Evolutionary conservation across 768 basidiomycete species (phyloP).

Genomic region (Filobasidium wieringae): DNA sequence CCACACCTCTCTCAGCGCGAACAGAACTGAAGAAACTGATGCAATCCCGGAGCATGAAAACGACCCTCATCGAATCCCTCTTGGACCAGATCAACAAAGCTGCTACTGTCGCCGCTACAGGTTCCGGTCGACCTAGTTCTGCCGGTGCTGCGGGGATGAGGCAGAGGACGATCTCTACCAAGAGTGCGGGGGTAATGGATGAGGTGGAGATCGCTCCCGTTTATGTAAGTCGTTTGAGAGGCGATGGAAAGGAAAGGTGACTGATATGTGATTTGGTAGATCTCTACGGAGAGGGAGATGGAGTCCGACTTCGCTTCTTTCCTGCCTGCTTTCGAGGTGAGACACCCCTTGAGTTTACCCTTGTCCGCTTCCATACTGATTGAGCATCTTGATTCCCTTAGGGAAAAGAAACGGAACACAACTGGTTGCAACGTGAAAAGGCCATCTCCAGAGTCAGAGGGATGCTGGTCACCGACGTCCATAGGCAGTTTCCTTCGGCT

Average conservation of each 20-base stretch:
- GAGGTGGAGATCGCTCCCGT: slow-evolving; percentile 16
- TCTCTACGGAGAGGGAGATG: slow-evolving; percentile 73
- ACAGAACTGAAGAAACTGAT: slow-evolving; percentile 90
- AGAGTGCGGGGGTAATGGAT: background rate
- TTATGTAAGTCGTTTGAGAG: slow-evolving; percentile 14
- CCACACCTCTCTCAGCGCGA: slow-evolving; percentile 71
- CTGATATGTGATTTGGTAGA: slow-evolving; percentile 27
- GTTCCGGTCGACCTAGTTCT: background rate
- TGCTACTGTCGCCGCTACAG: background rate
- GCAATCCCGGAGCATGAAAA: slow-evolving; percentile 62
- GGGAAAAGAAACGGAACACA: slow-evolving; percentile 96
- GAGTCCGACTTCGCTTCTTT: slow-evolving; percentile 73
- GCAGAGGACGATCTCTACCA: background rate
- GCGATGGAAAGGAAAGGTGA: background rate
- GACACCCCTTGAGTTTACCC: too few relatives aligned
- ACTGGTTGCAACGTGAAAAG: slow-evolving; percentile 75
- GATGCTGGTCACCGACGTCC: slow-evolving; percentile 77
- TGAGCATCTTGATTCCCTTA: slow-evolving; percentile 38
- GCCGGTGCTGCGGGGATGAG: background rate
- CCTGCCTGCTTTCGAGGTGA: slow-evolving; percentile 66
- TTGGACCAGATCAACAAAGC: slow-evolving; percentile 37
- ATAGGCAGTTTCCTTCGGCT: slow-evolving; percentile 57
- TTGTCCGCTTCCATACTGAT: slow-evolving; percentile 4
- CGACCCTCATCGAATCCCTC: slow-evolving; percentile 72
- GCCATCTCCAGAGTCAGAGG: slow-evolving; percentile 67